Conservation (phyloP, 495 filamentous ascomycete species). For the Staphylotrichum tortipilum region DNA sequence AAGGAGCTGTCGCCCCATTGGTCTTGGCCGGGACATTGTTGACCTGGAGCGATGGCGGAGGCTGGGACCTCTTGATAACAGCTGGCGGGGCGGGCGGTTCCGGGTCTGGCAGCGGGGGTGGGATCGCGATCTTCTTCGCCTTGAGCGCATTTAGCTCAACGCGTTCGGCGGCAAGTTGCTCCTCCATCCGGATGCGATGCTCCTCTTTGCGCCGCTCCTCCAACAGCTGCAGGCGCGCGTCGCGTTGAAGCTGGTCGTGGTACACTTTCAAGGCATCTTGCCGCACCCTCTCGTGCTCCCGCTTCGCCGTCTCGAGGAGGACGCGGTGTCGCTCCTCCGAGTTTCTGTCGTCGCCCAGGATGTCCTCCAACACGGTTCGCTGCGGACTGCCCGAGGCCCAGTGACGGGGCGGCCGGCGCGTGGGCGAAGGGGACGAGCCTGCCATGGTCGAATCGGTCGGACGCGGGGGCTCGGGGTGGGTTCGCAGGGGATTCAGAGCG, state of each 20-base stretch:
- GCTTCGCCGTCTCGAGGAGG: slow-evolving; percentile 54
- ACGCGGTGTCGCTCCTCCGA: slow-evolving; percentile 45
- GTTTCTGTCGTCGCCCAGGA: slow-evolving; percentile 34
- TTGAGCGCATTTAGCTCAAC: slow-evolving; percentile 34
- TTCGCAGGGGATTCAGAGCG: too few relatives aligned
- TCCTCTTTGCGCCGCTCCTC: slow-evolving; percentile 44
- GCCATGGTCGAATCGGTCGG: slow-evolving; percentile 26
- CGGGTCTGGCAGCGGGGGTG: slow-evolving; percentile 29
- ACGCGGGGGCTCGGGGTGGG: too few relatives aligned
- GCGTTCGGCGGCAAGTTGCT: slow-evolving; percentile 34
- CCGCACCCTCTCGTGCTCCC: slow-evolving; percentile 54
- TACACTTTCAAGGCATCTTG: slow-evolving; percentile 47
- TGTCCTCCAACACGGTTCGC: slow-evolving; percentile 26
- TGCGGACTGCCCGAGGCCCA: slow-evolving; percentile 24
- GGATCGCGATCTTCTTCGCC: slow-evolving; percentile 34
- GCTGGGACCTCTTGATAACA: not conserved
- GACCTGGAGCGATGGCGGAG: not conserved
- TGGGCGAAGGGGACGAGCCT: slow-evolving; percentile 32
- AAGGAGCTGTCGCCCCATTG: slow-evolving; percentile 4
- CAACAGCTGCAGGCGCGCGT: slow-evolving; percentile 38
- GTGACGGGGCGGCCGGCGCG: slow-evolving; percentile 25
- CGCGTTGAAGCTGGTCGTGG: slow-evolving; percentile 37
- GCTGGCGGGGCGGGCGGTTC: slow-evolving; percentile 13
- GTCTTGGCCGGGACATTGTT: not conserved
- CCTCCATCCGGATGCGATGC: slow-evolving; percentile 41